Evolutionary conservation across 176 grass and related monocot species (phyloP), one percentile per base, ranked within the genome.

Genomic region (Juncus effusus): DNA sequence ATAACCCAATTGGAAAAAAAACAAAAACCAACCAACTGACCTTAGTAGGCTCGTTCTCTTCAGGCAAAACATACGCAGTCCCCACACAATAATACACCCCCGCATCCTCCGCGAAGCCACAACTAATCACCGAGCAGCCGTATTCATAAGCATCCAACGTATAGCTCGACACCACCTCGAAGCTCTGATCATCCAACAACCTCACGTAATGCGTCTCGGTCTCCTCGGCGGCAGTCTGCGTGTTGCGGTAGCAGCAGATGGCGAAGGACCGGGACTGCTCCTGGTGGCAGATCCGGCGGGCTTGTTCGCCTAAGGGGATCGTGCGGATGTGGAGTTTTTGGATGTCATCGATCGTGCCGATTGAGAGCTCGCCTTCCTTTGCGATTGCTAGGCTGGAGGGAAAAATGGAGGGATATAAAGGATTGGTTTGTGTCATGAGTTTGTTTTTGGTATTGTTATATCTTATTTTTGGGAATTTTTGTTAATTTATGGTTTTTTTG

Each of bases 311-410:
- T 38, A 97, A 78, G 10, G 79, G 88, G 56, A 92, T 92, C 5
- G 85, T 97, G 64, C 82, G 82, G 59, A 96, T 96, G 70, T 96
- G 93, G 77, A 97, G 80, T 67, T 92, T 97, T 65, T 97, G 88
- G 45, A 97, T 97, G 19, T 97, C 88, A 16, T 86, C 85, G 15
- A 97, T 97, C 9, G 88, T 84, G 58, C 93, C 93, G 68, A 92
- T 97, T 58, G 88, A 97, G 60, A 92, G 79, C 40, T 97, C 93
- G 38, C 88, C 85, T 86, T 97, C 82, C 84, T 97, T 97, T 68
- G 93, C 88, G 67, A 97, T 97, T 38, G 93, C 93, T 78, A 97
- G 83, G 56, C 88, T 97, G 87, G 56, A 28, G 51, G 19, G 1
- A 2, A 47, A 47, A 9, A 47, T 47, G 19, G 19, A 28, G 19